Percentiles rank a stretch among this genome's conserved stretches.
Conservation (phyloP, 2,329 filamentous ascomycete genomes). For the Samsoniella hepiali region DNA sequence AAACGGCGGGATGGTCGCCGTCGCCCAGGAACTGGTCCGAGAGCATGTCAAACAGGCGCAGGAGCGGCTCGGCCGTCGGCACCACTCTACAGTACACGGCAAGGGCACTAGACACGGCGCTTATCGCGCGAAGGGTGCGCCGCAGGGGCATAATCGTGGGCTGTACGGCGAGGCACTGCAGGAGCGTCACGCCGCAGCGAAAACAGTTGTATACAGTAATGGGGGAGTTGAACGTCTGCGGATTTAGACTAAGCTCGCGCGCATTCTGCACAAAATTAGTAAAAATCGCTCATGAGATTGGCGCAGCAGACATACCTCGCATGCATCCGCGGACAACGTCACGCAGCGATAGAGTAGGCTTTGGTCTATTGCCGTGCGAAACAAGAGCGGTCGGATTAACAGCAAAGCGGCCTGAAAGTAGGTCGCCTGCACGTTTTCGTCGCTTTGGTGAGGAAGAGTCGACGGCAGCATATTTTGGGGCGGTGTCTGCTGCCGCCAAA, state of each 20-base stretch:
- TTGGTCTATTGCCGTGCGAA: slow-evolving; percentile 11
- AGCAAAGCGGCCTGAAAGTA: slow-evolving; percentile 10
- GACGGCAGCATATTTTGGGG: background rate
- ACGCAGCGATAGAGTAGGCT: slow-evolving; percentile 4
- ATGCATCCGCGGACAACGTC: slow-evolving; percentile 4
- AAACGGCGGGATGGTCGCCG: background rate
- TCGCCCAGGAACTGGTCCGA: slow-evolving; percentile 8
- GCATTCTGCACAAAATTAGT: background rate
- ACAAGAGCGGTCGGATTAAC: slow-evolving; percentile 2
- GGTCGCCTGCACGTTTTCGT: slow-evolving; percentile 10
- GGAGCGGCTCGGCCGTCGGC: slow-evolving; percentile 1
- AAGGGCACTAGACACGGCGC: background rate
- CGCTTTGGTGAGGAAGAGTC: slow-evolving; percentile 7
- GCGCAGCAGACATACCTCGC: slow-evolving; percentile 8
- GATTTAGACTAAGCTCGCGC: slow-evolving; percentile 1
- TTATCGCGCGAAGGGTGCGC: slow-evolving; percentile 8
- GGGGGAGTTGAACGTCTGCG: background rate
- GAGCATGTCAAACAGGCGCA: slow-evolving; percentile 12
- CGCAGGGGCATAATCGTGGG: slow-evolving; percentile 8
- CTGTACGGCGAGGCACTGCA: slow-evolving; percentile 12
- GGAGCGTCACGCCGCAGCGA: slow-evolving; percentile 8
- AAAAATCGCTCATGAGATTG: background rate
- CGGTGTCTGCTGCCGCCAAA: slow-evolving; percentile 11
- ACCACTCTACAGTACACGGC: slow-evolving; percentile 2
- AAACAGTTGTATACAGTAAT: slow-evolving; percentile 15